A percentile compares a stretch with the other conserved stretches of the same genome.
Conservation (phyloP, 2,329 filamentous ascomycete genomes). For the Coniochaeta hoffmannii region DNA sequence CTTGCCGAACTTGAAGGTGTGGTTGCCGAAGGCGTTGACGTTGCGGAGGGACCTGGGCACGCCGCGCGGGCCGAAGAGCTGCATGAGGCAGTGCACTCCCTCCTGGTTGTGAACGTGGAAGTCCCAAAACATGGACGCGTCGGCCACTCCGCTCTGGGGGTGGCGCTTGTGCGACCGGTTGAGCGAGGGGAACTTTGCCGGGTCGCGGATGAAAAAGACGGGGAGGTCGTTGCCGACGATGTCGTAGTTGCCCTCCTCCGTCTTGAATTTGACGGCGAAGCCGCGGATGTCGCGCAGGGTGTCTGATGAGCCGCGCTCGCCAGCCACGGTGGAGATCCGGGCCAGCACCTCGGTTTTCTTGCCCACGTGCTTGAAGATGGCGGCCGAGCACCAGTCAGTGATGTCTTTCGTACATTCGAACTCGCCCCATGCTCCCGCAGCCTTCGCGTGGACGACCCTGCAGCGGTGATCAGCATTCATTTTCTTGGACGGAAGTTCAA, state of each 20-base stretch:
- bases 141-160: constrained; percentile 31
- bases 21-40: constrained; percentile 37
- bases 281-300: constrained; percentile 57
- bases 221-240: constrained; percentile 20
- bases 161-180: constrained; percentile 37
- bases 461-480: background rate
- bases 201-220: constrained; percentile 26
- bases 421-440: constrained; percentile 41
- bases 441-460: constrained; percentile 23
- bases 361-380: constrained; percentile 43
- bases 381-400: constrained; percentile 45
- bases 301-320: constrained; percentile 32
- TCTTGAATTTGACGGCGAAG: constrained; percentile 56
- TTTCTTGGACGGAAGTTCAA: background rate
- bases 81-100: constrained; percentile 42
- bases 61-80: constrained; percentile 41
- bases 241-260: constrained; percentile 60
- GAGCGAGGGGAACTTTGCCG: constrained; percentile 38
- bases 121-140: constrained; percentile 35
- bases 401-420: constrained; percentile 56
- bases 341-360: constrained; percentile 48
- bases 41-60: constrained; percentile 37
- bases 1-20: constrained; percentile 40
- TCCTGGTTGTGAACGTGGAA: constrained; percentile 36
- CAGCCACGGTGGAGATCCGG: constrained; percentile 41